Evolutionary conservation across 352 stramenopile species (phyloP), one percentile per base, ranked within the genome.

Genomic region (Phytophthora fragariaefolia): DNA sequence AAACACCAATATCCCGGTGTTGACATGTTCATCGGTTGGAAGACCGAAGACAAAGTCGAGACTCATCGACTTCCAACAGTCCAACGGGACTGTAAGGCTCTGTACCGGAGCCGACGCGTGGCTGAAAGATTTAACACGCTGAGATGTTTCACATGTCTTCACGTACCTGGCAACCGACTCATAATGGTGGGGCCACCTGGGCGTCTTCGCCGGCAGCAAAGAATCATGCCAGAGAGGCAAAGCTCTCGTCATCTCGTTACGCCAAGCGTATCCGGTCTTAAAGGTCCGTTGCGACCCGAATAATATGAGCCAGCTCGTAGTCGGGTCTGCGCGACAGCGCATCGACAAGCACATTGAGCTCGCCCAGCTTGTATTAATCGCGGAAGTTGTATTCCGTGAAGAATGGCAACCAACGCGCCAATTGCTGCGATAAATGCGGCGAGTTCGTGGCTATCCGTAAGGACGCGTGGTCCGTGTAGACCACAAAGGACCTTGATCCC

Each of bases 21-120:
- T 57, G 2, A 48, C 59, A 0, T 36, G 17, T 0, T 6, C n/a
- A 27, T 76, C 68, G 18, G 47, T 8, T 5, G 58, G 62, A 5
- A 73, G 57, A 0, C 58, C 47, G 20, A 74, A 76, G 57, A 74
- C 30, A 38, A 38, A 38, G 5, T 38, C 42, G 48, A 74, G 63
- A 47, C 57, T 66, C 45, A 69, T 63, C 8, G 51, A 75, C 60
- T 72, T 58, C 66, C 71, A 79, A 26, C 50, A 70, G 17, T 71
- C 60, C 1, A n/a, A 22, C 15, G 66, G 58, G 8, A 77, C 43
- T 1, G 69, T 28, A 2, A 77, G 24, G 13, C 46, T 62, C 27
- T 38, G 32, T 13, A 38, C 13, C 6, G 32, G 32, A 4, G 32
- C 32, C 32, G 32, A 38, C 2, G 32, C 32, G 32, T 38, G 32